Percentiles rank a stretch among this genome's conserved stretches.
Conservation (phyloP, 805 yeast genomes). For the Candida endomychidarum region DNA sequence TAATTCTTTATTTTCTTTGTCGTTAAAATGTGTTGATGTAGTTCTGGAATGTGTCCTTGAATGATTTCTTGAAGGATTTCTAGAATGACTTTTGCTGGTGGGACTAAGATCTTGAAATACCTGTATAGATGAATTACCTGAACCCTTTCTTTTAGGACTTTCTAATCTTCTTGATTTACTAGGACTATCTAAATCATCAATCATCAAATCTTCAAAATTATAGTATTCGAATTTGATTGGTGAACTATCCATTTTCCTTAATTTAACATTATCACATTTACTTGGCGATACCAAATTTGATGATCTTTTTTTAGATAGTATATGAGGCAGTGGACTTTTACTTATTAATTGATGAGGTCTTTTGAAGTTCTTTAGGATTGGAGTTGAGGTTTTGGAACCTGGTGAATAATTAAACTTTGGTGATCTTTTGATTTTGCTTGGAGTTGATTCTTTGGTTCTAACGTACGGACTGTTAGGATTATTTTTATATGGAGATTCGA, state of each 20-base stretch:
- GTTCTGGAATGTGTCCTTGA: neutral
- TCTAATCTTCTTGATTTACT: constrained; percentile 29
- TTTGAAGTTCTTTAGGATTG: constrained; percentile 34
- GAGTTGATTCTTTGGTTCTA: neutral
- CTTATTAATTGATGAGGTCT: constrained; percentile 45
- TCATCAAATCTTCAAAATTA: constrained; percentile 27
- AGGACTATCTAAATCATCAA: constrained; percentile 30
- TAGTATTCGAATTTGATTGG: constrained; percentile 26
- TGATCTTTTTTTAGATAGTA: constrained; percentile 10
- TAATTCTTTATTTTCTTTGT: constrained; percentile 37
- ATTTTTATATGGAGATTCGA: constrained; percentile 16
- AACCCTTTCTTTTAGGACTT: constrained; percentile 32
- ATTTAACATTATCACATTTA: constrained; percentile 20
- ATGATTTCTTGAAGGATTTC: neutral
- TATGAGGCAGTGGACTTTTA: constrained; percentile 42
- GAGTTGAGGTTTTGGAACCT: constrained; percentile 13
- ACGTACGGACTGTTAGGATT: constrained; percentile 2
- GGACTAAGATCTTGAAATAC: constrained; percentile 24
- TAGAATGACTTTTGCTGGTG: constrained; percentile 1
- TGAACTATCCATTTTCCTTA: constrained; percentile 33
- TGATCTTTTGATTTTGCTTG: constrained; percentile 15
- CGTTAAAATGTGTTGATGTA: constrained; percentile 8
- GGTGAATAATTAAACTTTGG: constrained; percentile 4
- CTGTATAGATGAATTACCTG: constrained; percentile 19
- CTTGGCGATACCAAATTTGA: constrained; percentile 4